Evolutionary conservation across 140 eudicot genomes (phyloP).

Genomic region (Oenanthe javanica): DNA sequence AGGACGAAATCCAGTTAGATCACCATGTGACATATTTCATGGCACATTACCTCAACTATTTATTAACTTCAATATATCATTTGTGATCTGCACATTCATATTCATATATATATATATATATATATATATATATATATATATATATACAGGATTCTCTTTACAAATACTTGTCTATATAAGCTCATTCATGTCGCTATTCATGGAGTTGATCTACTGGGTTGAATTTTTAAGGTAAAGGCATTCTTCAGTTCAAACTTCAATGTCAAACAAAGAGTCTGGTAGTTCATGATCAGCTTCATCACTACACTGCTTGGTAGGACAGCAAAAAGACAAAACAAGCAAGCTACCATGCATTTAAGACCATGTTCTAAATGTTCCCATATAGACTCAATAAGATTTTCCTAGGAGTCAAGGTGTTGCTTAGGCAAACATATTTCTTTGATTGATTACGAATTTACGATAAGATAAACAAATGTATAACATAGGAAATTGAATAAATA

Average conservation of each 20-base stretch:
- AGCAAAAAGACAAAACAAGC: not conserved
- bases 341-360: not conserved
- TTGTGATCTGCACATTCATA: not conserved
- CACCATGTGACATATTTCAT: not conserved
- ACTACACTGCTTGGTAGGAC: not conserved
- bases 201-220: not conserved
- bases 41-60: not conserved
- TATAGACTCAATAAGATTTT: not conserved
- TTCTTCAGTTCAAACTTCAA: not conserved
- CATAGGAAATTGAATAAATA: not conserved
- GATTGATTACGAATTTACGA: not conserved
- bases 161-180: not conserved
- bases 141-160: not conserved
- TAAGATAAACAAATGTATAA: not conserved
- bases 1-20: not conserved
- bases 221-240: not conserved
- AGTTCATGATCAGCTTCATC: not conserved
- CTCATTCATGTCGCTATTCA: not conserved
- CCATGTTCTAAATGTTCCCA: not conserved
- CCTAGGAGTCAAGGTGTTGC: not conserved
- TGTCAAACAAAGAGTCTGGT: not conserved
- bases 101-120: not conserved
- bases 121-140: not conserved
- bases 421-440: not conserved
- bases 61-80: not conserved